These are phyloP conservation scores for Cucurbita pepo DNA, from an alignment of 306 rosid genomes.

Conservation along the genomic window DNA sequence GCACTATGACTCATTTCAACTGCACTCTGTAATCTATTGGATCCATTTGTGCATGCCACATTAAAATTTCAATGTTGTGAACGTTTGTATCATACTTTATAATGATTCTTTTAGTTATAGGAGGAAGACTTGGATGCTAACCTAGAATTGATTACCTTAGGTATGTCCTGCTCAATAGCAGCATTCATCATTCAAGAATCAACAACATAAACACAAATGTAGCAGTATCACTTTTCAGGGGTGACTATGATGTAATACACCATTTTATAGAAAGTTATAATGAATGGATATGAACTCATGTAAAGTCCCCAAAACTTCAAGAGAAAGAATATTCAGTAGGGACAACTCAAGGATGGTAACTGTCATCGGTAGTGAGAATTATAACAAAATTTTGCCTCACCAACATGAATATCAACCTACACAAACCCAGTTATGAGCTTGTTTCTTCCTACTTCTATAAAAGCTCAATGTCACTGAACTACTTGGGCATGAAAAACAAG, in stretches of 20 bases:
- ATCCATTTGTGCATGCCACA: background rate
- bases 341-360: background rate
- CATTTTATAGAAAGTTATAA: conserved; percentile 4
- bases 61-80: background rate
- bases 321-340: background rate
- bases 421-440: background rate
- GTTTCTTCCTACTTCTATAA: conserved; percentile 8
- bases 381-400: background rate
- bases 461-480: conserved; percentile 9
- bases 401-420: background rate
- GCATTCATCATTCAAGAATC: conserved; percentile 8
- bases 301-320: background rate
- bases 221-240: conserved; percentile 1
- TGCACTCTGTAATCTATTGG: background rate
- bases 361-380: background rate
- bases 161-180: conserved; percentile 4
- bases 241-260: conserved; percentile 2
- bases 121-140: conserved; percentile 2
- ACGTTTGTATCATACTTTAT: background rate
- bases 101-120: background rate
- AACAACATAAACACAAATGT: conserved; percentile 1
- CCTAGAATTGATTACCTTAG: conserved; percentile 7
- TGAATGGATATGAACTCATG: background rate
- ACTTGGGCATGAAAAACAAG: conserved; percentile 12
- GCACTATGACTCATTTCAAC: background rate